phyloP scores from a whole-genome alignment of 192 early-diverging fungal genomes.

The Umbelopsis sp. region DNA sequence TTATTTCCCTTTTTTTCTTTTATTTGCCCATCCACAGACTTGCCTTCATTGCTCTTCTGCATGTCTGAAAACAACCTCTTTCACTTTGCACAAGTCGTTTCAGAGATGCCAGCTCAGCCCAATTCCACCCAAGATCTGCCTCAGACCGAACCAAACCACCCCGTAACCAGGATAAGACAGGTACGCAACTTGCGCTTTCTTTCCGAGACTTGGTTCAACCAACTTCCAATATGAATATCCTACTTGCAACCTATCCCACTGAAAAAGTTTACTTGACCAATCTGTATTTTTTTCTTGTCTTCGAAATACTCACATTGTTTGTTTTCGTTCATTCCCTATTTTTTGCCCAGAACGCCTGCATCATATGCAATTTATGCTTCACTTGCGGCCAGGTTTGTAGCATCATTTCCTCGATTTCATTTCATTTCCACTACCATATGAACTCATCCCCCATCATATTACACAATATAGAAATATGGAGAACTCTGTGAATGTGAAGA shows the following conservation, averaged over 20 bases:
- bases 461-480: conserved; percentile 34
- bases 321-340: conserved; percentile 1
- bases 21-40: conserved; percentile 8
- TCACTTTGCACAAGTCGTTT: conserved; percentile 33
- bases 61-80: conserved; percentile 35
- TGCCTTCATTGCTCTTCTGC: not conserved
- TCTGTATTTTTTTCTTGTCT: not conserved
- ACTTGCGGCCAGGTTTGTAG: conserved; percentile 35
- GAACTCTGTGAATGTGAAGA: conserved; percentile 31
- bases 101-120: conserved; percentile 22
- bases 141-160: not conserved
- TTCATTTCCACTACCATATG: not conserved
- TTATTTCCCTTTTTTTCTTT: conserved; percentile 7
- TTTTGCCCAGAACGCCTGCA: conserved; percentile 35
- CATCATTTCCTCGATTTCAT: not conserved
- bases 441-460: not conserved
- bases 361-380: conserved; percentile 39
- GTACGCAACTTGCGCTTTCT: not conserved
- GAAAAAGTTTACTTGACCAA: too few relatives aligned
- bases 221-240: too few relatives aligned
- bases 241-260: too few relatives aligned
- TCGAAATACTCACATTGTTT: not conserved
- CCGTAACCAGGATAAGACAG: conserved; percentile 1
- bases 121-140: not conserved
- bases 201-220: too few relatives aligned